phyloP scores from a whole-genome alignment of 768 basidiomycete genomes.

The Porpolomopsis calyptriformis region DNA sequence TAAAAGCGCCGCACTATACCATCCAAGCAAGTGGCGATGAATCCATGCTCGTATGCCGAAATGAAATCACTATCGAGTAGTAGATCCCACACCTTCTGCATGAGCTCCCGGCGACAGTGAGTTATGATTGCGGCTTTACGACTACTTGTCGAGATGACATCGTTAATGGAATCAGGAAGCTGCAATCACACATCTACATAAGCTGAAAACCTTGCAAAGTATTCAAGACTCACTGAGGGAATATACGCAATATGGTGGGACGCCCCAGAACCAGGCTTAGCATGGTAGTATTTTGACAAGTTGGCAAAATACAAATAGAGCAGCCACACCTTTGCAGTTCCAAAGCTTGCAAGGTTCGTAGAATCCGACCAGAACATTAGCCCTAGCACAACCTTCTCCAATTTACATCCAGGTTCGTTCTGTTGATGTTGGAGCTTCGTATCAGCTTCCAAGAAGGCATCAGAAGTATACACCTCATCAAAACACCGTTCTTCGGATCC shows the following conservation, averaged over 20 bases:
- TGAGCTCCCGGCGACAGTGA: slow-evolving; percentile 7
- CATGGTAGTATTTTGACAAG: slow-evolving; percentile 29
- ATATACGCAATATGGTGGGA: slow-evolving; percentile 31
- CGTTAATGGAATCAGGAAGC: slow-evolving; percentile 8
- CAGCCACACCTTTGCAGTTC: slow-evolving; percentile 31
- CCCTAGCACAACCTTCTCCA: slow-evolving; percentile 15
- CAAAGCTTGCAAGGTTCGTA: slow-evolving; percentile 25
- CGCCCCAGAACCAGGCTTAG: slow-evolving; percentile 16
- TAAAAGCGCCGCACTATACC: slow-evolving; percentile 14
- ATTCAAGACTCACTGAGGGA: slow-evolving; percentile 21
- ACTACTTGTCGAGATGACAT: not conserved
- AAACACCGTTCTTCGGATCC: slow-evolving; percentile 14
- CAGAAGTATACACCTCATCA: slow-evolving; percentile 13
- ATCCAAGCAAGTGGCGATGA: slow-evolving; percentile 6
- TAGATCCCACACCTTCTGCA: slow-evolving; percentile 7
- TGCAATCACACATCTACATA: not conserved
- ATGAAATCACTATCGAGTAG: slow-evolving; percentile 2
- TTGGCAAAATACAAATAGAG: slow-evolving; percentile 31
- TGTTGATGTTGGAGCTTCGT: slow-evolving; percentile 12
- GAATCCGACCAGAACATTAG: slow-evolving; percentile 25
- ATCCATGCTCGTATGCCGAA: slow-evolving; percentile 5
- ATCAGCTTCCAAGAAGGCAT: slow-evolving; percentile 13
- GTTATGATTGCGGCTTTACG: not conserved
- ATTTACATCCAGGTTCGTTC: slow-evolving; percentile 8
- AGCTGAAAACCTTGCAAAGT: not conserved